Evolutionary conservation across 2,329 filamentous ascomycete genomes (phyloP).

Genomic region (Xylariaceae sp.): DNA sequence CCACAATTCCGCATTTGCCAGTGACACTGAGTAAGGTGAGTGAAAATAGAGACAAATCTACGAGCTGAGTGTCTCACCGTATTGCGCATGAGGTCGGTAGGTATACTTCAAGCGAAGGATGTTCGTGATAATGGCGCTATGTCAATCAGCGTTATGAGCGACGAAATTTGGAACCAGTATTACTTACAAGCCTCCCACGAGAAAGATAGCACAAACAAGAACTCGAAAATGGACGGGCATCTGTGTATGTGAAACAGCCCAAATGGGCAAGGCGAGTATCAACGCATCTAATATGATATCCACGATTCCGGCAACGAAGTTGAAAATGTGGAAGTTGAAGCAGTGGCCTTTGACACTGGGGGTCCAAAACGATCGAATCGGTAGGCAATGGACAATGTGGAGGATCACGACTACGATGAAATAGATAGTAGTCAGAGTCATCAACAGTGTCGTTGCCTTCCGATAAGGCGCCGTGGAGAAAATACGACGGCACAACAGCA

Average conservation of each 20-base stretch:
- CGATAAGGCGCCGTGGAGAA: background rate
- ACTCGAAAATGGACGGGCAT: conserved; percentile 8
- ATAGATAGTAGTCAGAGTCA: background rate
- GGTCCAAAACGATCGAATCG: conserved; percentile 7
- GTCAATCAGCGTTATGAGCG: background rate
- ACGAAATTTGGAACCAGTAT: background rate
- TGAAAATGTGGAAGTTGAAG: conserved; percentile 10
- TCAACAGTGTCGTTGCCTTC: background rate
- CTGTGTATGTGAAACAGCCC: conserved; percentile 4
- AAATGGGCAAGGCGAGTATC: conserved; percentile 5
- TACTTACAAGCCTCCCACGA: conserved; percentile 12
- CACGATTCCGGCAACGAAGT: conserved; percentile 1
- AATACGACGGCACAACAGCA: background rate
- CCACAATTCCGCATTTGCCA: background rate
- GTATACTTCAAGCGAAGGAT: background rate
- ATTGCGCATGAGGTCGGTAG: background rate
- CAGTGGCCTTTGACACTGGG: background rate
- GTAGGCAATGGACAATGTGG: conserved; percentile 2
- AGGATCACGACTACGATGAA: conserved; percentile 5
- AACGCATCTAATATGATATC: conserved; percentile 5
- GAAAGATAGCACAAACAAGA: conserved; percentile 9
- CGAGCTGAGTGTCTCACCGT: background rate
- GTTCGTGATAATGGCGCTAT: background rate
- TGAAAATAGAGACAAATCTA: too few relatives aligned
- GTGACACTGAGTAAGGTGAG: too few relatives aligned